Percentiles rank a stretch among this genome's conserved stretches.
Conservation (phyloP, 306 rosid species). For the Vigna mungo region DNA sequence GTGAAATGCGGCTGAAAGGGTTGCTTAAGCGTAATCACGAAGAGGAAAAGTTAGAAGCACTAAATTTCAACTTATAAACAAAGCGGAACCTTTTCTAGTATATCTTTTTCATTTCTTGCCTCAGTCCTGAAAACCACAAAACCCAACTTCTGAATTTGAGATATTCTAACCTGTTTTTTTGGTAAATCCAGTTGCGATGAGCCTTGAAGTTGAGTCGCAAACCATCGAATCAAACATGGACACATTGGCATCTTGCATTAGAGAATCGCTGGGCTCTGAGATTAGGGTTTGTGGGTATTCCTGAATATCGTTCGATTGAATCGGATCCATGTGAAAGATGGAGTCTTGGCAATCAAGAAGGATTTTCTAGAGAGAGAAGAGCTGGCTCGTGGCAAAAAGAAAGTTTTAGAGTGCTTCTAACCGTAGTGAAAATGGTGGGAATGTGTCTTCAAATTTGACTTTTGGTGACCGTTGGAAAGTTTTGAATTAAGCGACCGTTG, state of each 20-base stretch:
- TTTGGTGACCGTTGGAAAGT: conserved; percentile 47
- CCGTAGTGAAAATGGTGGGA: conserved; percentile 8
- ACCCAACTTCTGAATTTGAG: conserved; percentile 9
- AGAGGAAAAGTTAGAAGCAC: conserved; percentile 7
- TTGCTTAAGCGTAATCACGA: neutral
- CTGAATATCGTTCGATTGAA: conserved; percentile 43
- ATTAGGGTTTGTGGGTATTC: conserved; percentile 55
- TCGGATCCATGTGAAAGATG: conserved; percentile 53
- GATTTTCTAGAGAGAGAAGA: conserved; percentile 12
- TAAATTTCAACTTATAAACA: conserved; percentile 5
- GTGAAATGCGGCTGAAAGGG: neutral
- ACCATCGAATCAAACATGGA: conserved; percentile 64
- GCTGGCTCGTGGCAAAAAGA: conserved; percentile 40
- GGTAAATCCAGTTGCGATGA: conserved; percentile 64
- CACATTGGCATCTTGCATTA: conserved; percentile 47
- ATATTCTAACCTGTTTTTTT: conserved; percentile 60
- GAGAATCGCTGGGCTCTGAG: conserved; percentile 48
- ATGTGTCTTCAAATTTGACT: conserved; percentile 47
- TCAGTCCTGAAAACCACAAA: conserved; percentile 13
- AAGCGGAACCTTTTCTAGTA: conserved; percentile 7
- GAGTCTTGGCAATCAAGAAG: conserved; percentile 35
- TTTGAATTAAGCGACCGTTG: conserved; percentile 36
- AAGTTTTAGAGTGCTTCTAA: conserved; percentile 24
- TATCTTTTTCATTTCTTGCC: conserved; percentile 24
- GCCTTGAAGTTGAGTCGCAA: conserved; percentile 63